A percentile compares a stretch with the other conserved stretches of the same genome.
phyloP scores from a whole-genome alignment of 106 monocot species.

The Vanilla planifolia region DNA sequence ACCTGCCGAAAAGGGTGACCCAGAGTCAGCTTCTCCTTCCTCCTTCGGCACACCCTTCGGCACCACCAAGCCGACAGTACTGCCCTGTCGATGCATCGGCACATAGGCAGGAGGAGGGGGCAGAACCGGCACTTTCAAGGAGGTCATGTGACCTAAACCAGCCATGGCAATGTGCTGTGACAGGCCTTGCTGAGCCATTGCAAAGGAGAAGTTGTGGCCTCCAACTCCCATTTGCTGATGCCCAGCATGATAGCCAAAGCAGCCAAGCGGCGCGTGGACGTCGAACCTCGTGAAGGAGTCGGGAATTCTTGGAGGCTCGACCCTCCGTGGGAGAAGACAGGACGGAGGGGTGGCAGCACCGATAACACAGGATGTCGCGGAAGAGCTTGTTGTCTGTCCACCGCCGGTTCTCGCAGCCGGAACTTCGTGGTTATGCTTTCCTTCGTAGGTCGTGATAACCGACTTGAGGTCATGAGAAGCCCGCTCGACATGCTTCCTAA shows the following conservation, averaged over 20 bases:
- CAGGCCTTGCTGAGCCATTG: not conserved
- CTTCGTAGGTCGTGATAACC: constrained; percentile 23
- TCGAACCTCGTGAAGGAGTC: not conserved
- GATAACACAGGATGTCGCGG: not conserved
- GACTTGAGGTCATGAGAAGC: constrained; percentile 17
- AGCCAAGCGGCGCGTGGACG: not conserved
- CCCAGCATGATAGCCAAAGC: not conserved
- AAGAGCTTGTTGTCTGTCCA: not conserved
- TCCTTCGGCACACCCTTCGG: not conserved
- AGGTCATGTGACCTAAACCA: not conserved
- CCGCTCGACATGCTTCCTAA: constrained; percentile 20
- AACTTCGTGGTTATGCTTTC: constrained; percentile 21
- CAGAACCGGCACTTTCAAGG: constrained; percentile 22
- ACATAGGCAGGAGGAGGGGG: constrained; percentile 7
- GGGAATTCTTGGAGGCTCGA: not conserved
- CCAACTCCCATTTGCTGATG: not conserved
- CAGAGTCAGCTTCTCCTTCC: not conserved
- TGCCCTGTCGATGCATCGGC: not conserved
- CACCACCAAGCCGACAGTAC: not conserved
- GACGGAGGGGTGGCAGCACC: not conserved
- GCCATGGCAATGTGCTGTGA: constrained; percentile 1
- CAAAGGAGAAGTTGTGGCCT: not conserved
- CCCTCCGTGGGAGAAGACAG: not conserved
- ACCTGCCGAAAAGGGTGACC: not conserved
- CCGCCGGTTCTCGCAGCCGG: constrained; percentile 9